phyloP scores from a whole-genome alignment of 192 early-diverging fungal genomes.

The Backusella sp. region DNA sequence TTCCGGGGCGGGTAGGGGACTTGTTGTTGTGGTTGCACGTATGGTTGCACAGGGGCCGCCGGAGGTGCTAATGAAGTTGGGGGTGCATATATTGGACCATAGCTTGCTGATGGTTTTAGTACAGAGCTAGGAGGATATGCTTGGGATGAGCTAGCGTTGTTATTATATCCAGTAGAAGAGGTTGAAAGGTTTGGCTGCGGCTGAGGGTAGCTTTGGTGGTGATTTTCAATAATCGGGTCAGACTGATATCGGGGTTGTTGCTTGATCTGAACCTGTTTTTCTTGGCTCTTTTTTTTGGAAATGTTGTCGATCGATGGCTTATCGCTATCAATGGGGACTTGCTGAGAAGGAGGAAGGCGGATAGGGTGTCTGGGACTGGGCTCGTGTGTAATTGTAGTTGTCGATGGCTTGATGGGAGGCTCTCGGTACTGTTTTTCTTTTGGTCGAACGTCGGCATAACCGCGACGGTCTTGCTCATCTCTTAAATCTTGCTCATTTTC shows the following conservation, averaged over 20 bases:
- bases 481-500: neutral
- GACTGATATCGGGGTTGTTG: neutral
- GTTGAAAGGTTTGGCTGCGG: neutral
- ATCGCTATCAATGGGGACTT: neutral
- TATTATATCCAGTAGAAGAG: neutral
- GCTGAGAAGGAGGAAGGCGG: neutral
- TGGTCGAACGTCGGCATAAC: neutral
- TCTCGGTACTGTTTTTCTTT: constrained; percentile 1
- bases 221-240: neutral
- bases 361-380: neutral
- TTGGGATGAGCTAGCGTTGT: neutral
- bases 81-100: neutral
- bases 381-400: neutral
- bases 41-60: neutral
- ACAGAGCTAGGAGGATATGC: neutral
- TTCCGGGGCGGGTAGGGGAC: neutral
- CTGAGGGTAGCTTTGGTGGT: neutral
- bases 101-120: neutral
- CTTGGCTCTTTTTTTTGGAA: neutral
- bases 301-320: neutral
- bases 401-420: neutral
- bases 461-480: constrained; percentile 3
- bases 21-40: neutral
- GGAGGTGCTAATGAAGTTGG: constrained; percentile 1
- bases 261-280: neutral